phyloP scores from a whole-genome alignment of 2,329 filamentous ascomycete species.

The Epichloe sylvatica region DNA sequence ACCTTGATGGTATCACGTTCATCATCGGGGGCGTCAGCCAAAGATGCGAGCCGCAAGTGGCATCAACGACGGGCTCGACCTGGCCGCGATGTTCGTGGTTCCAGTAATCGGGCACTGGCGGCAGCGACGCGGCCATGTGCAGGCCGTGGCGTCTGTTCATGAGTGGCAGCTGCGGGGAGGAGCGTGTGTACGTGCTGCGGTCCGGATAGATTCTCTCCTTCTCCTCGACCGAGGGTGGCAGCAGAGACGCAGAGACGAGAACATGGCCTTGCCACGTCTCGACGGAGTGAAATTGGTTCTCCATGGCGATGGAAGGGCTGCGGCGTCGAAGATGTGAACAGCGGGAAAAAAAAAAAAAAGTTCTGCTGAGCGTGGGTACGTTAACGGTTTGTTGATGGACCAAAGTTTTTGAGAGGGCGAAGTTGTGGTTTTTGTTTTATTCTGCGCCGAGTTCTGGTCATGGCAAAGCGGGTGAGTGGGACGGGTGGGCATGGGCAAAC shows the following conservation, averaged over 20 bases:
- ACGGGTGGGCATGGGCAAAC: neutral
- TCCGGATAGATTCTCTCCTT: neutral
- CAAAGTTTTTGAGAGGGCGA: too few relatives aligned
- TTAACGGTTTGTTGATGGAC: neutral
- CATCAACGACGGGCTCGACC: neutral
- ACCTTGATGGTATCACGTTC: neutral
- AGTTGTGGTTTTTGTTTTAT: too few relatives aligned
- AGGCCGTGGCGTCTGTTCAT: neutral
- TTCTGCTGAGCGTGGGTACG: neutral
- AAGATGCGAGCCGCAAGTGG: neutral
- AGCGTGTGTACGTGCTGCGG: neutral
- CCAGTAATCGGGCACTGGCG: constrained; percentile 1
- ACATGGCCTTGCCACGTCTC: constrained; percentile 1
- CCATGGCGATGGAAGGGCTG: neutral
- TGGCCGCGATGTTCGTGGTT: neutral
- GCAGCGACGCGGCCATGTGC: neutral
- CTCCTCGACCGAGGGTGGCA: neutral
- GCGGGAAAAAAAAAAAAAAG: too few relatives aligned
- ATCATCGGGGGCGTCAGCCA: neutral
- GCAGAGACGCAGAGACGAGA: neutral
- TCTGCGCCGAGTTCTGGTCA: too few relatives aligned
- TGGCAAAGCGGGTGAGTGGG: neutral
- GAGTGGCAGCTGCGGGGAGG: neutral
- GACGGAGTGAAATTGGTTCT: neutral
- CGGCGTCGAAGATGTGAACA: neutral